Conservation (phyloP, 1,284 basidiomycete genomes). For the Lentinula novae-zelandiae region DNA sequence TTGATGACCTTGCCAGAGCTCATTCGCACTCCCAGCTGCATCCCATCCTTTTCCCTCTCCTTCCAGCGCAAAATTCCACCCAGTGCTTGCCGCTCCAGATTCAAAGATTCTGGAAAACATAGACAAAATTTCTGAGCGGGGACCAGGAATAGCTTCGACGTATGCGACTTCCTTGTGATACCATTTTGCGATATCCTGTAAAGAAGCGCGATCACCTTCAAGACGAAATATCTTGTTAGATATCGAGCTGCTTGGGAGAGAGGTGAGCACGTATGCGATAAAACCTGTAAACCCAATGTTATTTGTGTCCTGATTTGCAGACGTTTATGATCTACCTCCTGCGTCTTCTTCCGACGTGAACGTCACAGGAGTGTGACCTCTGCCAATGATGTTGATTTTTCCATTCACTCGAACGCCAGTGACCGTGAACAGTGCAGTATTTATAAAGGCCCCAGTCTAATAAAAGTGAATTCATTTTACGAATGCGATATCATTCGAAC, state of each 20-base stretch:
- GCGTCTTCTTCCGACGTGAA: constrained; percentile 22
- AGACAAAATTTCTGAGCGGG: constrained; percentile 10
- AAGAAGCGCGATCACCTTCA: constrained; percentile 24
- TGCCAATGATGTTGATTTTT: constrained; percentile 22
- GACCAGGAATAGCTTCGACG: constrained; percentile 20
- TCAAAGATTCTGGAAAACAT: constrained; percentile 17
- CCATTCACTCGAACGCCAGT: constrained; percentile 17
- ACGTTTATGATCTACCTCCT: constrained; percentile 17
- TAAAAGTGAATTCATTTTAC: not conserved
- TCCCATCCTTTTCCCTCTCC: constrained; percentile 11
- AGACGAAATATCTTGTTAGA: constrained; percentile 22
- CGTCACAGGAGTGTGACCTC: constrained; percentile 21
- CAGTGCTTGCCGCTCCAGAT: constrained; percentile 18
- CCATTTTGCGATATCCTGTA: constrained; percentile 19
- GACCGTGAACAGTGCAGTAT: constrained; percentile 17
- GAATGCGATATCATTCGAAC: not conserved
- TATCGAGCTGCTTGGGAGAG: constrained; percentile 19
- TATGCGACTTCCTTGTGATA: constrained; percentile 19
- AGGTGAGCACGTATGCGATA: constrained; percentile 25
- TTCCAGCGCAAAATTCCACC: constrained; percentile 17
- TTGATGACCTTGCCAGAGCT: constrained; percentile 22
- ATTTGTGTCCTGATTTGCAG: not conserved
- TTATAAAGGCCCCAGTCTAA: constrained; percentile 19
- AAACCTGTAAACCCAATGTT: constrained; percentile 18
- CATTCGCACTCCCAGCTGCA: constrained; percentile 19